phyloP scores from a whole-genome alignment of 179 eudicot species.

The Heliamphora ciliata region DNA sequence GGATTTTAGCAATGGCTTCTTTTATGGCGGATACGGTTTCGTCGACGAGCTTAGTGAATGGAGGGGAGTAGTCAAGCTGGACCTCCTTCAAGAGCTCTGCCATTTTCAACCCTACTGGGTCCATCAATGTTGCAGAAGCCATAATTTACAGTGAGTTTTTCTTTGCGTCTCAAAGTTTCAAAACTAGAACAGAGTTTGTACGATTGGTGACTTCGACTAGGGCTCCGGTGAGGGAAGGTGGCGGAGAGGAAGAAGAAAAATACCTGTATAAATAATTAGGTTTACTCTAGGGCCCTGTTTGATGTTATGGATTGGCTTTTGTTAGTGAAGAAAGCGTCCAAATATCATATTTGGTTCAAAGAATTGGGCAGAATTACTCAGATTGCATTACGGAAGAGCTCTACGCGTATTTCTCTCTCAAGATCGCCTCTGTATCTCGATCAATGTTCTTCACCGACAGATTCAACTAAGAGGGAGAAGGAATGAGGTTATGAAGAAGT shows the following conservation, averaged over 20 bases:
- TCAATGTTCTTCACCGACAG: too few relatives aligned
- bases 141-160: not conserved
- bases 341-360: too few relatives aligned
- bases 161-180: not conserved
- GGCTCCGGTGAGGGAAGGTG: not conserved
- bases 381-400: too few relatives aligned
- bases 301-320: too few relatives aligned
- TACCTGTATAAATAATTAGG: too few relatives aligned
- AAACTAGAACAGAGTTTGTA: not conserved
- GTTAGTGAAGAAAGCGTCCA: too few relatives aligned
- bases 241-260: not conserved
- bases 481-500: too few relatives aligned
- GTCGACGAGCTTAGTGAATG: constrained; percentile 39
- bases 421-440: too few relatives aligned
- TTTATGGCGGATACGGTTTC: constrained; percentile 44
- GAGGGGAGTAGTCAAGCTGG: constrained; percentile 50
- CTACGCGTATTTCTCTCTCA: too few relatives aligned
- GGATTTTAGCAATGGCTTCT: constrained; percentile 42
- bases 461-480: too few relatives aligned
- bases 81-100: constrained; percentile 69
- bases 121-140: constrained; percentile 19
- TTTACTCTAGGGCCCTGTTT: too few relatives aligned
- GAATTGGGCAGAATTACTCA: too few relatives aligned
- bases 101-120: constrained; percentile 44
- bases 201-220: not conserved